phyloP scores from a whole-genome alignment of 345 rosid species.

The Bruguiera sexangula region DNA sequence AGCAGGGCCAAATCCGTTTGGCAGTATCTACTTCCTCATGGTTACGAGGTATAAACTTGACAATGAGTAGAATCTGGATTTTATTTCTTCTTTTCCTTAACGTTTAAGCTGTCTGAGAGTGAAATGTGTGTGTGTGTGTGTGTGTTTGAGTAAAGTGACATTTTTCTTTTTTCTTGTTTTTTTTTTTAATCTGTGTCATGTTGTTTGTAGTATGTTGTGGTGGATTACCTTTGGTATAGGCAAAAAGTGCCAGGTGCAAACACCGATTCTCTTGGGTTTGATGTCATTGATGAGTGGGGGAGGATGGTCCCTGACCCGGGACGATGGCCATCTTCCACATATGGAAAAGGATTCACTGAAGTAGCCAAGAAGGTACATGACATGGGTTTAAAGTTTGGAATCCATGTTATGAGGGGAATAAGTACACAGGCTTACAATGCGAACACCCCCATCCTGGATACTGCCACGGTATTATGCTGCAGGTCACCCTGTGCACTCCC shows the following conservation, averaged over 20 bases:
- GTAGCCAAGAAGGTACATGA: slow-evolving; percentile 71
- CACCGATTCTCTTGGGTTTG: slow-evolving; percentile 68
- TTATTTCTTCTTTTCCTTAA: background rate
- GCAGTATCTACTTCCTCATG: slow-evolving; percentile 54
- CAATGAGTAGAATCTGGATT: background rate
- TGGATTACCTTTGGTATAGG: slow-evolving; percentile 96
- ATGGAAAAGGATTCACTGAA: slow-evolving; percentile 72
- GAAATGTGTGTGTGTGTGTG: background rate
- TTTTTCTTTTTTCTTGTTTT: background rate
- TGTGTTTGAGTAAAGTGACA: background rate
- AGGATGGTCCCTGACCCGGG: slow-evolving; percentile 72
- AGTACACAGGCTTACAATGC: slow-evolving; percentile 86
- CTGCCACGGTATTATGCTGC: slow-evolving; percentile 38
- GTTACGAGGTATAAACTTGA: slow-evolving; percentile 57
- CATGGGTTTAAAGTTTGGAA: slow-evolving; percentile 93
- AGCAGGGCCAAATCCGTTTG: slow-evolving; percentile 62
- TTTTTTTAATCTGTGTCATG: background rate
- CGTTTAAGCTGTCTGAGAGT: background rate
- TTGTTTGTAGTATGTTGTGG: slow-evolving; percentile 72
- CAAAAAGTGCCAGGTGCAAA: slow-evolving; percentile 70
- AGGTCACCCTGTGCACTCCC: too few species aligned
- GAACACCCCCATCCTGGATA: slow-evolving; percentile 69
- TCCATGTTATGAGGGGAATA: slow-evolving; percentile 92
- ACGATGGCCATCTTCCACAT: slow-evolving; percentile 91
- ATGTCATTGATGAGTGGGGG: slow-evolving; percentile 97